A percentile compares a stretch with the other conserved stretches of the same genome.
Conservation (phyloP, 305 asterid species). For the Rubia peregrina region DNA sequence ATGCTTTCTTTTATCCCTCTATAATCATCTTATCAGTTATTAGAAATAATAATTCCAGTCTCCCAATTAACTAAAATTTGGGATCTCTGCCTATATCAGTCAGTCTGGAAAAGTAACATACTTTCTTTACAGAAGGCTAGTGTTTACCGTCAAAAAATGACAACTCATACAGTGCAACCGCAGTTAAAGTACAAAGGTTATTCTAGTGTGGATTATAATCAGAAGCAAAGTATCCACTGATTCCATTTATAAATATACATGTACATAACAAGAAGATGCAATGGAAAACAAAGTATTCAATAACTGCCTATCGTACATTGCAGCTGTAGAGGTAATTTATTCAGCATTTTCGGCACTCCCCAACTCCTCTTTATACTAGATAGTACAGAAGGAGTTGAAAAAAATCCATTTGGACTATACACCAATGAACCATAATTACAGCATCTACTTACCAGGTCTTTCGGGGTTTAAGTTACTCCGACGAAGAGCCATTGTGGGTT, state of each 20-base stretch:
- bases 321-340: neutral
- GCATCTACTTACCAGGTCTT: slow-evolving; percentile 63
- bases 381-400: neutral
- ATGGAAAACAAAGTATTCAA: neutral
- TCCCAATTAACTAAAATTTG: no score
- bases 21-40: no score
- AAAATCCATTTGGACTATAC: neutral
- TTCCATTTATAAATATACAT: neutral
- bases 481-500: slow-evolving; percentile 67
- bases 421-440: neutral
- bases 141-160: neutral
- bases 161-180: neutral
- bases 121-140: neutral
- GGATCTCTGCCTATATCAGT: neutral
- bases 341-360: neutral
- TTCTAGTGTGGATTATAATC: neutral
- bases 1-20: no score
- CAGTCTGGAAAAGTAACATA: neutral
- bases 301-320: neutral
- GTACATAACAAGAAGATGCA: neutral
- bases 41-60: no score
- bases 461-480: slow-evolving; percentile 80
- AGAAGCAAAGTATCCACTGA: neutral
- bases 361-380: neutral
- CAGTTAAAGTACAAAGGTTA: neutral